Percentiles rank a stretch among this genome's conserved stretches.
These are phyloP conservation scores for Cladosporium sp. DNA, from an alignment of 2,329 filamentous ascomycete genomes.

Conservation along the genomic window DNA sequence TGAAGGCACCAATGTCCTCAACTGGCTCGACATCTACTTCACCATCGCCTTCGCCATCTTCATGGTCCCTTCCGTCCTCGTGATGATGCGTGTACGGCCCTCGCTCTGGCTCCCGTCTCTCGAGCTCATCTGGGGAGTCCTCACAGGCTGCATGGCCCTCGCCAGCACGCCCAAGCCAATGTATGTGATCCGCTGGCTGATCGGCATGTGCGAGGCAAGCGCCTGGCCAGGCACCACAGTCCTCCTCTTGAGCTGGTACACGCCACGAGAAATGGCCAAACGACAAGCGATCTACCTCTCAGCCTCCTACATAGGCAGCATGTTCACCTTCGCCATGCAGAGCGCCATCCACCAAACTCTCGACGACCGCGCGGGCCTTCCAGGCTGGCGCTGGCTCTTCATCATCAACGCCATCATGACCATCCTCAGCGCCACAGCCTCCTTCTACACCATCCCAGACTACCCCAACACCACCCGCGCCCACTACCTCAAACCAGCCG, in stretches of 20 bases:
- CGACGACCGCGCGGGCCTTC: slow-evolving; percentile 46
- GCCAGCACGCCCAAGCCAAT: slow-evolving; percentile 37
- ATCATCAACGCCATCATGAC: slow-evolving; percentile 55
- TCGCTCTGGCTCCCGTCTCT: slow-evolving; percentile 32
- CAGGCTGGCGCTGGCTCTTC: slow-evolving; percentile 57
- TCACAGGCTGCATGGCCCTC: slow-evolving; percentile 37
- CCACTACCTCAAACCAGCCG: slow-evolving; percentile 1
- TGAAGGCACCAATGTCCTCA: slow-evolving; percentile 36
- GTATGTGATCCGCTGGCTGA: slow-evolving; percentile 36
- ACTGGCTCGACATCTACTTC: slow-evolving; percentile 34
- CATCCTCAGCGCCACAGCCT: slow-evolving; percentile 1
- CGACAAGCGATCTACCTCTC: slow-evolving; percentile 59
- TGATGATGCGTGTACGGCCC: slow-evolving; percentile 33
- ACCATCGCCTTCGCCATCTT: slow-evolving; percentile 35
- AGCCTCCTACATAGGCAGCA: slow-evolving; percentile 56
- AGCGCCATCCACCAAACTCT: slow-evolving; percentile 45
- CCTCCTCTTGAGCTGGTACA: slow-evolving; percentile 60
- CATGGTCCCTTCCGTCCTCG: slow-evolving; percentile 35
- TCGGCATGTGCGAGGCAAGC: slow-evolving; percentile 49
- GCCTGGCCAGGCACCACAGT: slow-evolving; percentile 53
- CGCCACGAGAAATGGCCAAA: slow-evolving; percentile 57
- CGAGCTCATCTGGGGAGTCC: slow-evolving; percentile 39
- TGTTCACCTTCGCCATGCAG: slow-evolving; percentile 62
- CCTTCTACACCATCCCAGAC: slow-evolving; percentile 11
- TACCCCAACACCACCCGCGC: slow-evolving; percentile 10